phyloP scores from a whole-genome alignment of 257 asterid genomes.

The Salvia rosmarinus region DNA sequence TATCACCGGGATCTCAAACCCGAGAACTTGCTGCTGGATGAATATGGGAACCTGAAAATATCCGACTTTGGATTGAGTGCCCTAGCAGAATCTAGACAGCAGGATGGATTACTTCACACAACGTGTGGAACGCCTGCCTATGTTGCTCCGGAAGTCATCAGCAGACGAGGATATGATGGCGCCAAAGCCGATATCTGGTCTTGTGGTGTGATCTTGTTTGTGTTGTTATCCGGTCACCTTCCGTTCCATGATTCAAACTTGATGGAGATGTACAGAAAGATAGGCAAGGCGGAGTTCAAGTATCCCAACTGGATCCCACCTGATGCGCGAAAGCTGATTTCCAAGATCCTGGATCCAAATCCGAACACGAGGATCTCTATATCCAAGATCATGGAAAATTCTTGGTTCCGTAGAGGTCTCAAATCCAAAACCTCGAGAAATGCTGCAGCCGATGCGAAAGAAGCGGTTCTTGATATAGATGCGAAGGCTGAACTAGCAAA shows the following conservation, averaged over 20 bases:
- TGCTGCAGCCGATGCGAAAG: constrained; percentile 3
- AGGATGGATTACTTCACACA: constrained; percentile 60
- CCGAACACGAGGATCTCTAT: constrained; percentile 64
- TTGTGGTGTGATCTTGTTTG: constrained; percentile 80
- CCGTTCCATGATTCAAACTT: constrained; percentile 51
- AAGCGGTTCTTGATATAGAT: background rate
- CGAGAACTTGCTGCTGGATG: constrained; percentile 59
- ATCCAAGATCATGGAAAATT: constrained; percentile 63
- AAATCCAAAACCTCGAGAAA: constrained; percentile 25
- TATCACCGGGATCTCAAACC: constrained; percentile 63
- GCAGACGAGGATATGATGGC: constrained; percentile 77
- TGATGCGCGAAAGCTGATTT: constrained; percentile 62
- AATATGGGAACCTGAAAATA: constrained; percentile 48
- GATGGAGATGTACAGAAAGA: constrained; percentile 80
- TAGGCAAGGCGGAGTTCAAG: constrained; percentile 66
- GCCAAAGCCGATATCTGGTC: constrained; percentile 81
- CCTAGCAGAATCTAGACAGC: constrained; percentile 55
- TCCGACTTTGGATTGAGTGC: constrained; percentile 64
- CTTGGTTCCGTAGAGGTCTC: constrained; percentile 64
- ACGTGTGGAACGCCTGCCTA: constrained; percentile 77
- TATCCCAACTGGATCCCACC: constrained; percentile 67
- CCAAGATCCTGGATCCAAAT: constrained; percentile 70
- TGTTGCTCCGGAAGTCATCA: constrained; percentile 85
- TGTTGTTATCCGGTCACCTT: constrained; percentile 39
- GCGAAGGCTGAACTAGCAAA: constrained; percentile 43